Evolutionary conservation across 306 rosid genomes (phyloP).

Genomic region (Begonia masoniana): DNA sequence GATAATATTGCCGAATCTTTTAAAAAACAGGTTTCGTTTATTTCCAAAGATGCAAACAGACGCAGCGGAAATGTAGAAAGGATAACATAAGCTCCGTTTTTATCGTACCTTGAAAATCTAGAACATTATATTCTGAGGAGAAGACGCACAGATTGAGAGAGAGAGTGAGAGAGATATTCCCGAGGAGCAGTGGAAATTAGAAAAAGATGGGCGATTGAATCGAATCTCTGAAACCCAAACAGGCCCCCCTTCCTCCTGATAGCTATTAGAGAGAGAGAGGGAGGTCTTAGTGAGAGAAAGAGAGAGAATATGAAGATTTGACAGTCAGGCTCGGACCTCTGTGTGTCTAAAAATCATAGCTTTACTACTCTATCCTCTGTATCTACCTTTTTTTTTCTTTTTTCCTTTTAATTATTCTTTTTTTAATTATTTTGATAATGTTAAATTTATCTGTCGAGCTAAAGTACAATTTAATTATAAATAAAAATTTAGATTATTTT

Average conservation of each 20-base stretch:
- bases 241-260: constrained; percentile 24
- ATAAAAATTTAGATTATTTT: too few species aligned
- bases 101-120: constrained; percentile 78
- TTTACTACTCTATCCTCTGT: constrained; percentile 20
- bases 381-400: constrained; percentile 9
- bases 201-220: constrained; percentile 52
- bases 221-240: constrained; percentile 44
- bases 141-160: constrained; percentile 34
- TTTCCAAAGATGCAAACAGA: background rate
- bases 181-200: constrained; percentile 35
- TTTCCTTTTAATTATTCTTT: too few species aligned
- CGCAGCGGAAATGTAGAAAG: too few species aligned
- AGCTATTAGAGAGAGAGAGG: constrained; percentile 7
- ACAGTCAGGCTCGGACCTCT: constrained; percentile 71
- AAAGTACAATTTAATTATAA: too few species aligned
- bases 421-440: too few species aligned
- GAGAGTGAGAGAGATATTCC: constrained; percentile 26
- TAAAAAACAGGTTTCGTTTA: too few species aligned
- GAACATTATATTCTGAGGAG: constrained; percentile 45
- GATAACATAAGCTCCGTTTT: too few species aligned
- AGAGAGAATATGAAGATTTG: constrained; percentile 85
- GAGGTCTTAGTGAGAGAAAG: constrained; percentile 16
- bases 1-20: background rate
- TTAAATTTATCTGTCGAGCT: too few species aligned
- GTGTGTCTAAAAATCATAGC: constrained; percentile 28